Evolutionary conservation across 495 filamentous ascomycete genomes (phyloP), one percentile per base, ranked within the genome.

Genomic region (Trichodelitschia bisporula): DNA sequence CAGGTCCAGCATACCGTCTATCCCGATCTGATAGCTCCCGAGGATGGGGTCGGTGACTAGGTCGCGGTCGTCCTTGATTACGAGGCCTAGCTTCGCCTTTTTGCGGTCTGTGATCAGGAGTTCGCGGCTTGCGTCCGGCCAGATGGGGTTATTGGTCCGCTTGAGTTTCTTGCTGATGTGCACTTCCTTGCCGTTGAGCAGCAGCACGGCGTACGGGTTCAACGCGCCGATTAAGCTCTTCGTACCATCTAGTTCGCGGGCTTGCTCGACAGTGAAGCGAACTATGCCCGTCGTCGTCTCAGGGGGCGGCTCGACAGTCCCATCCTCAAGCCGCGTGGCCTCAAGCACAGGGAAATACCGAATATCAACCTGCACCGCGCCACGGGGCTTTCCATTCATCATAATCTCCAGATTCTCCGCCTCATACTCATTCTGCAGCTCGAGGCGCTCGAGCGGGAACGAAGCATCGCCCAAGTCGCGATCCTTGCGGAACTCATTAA

Each of bases 91-190:
- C 38, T 73, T 82, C 26, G 83, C 82, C 41, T 57, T 65, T 58
- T 83, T 92, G 23, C 78, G 68, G 45, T 99, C 78, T 0, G 82
- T 92, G 42, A 99, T 74, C 33, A 99, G 61, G 38, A 95, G 62
- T 43, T 95, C 86, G 53, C 90, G 90, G 34, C 71, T 72, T 2
- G 73, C 75, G 44, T 91, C 66, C 21, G 80, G 73, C 66, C 77
- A 99, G 36, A 93, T 72, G 4, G 86, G 86, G 44, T 86, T 82
- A 56, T 95, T 99, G 32, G 78, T 92, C 18, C 84, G 73, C 61
- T 93, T 95, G 36, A 92, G 60, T 43, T 76, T 91, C 49, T 75
- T 74, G 18, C 79, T 82, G 26, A 59, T 60, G 38, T 83, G 74
- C 10, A 95, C 64, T 39, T 83, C 71, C 51, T 82, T 90, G 16